Evolutionary conservation across 2,329 filamentous ascomycete species (phyloP).

Genomic region (Biscogniauxia mediterranea): DNA sequence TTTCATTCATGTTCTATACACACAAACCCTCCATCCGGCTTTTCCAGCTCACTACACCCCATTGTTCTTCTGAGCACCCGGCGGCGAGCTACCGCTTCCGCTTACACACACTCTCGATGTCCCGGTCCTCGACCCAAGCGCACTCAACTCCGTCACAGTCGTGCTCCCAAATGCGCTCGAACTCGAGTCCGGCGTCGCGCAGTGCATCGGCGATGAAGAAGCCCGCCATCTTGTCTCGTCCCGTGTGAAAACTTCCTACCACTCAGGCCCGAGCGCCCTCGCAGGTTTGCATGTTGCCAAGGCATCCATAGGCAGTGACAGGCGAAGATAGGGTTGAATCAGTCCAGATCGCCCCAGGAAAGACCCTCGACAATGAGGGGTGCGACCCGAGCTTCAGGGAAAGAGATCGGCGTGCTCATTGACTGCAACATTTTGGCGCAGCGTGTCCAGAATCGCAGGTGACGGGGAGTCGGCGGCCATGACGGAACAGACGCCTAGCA

Average conservation of each 20-base stretch:
- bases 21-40: neutral
- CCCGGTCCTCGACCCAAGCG: slow-evolving; percentile 59
- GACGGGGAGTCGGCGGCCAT: slow-evolving; percentile 69
- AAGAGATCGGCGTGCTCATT: slow-evolving; percentile 42
- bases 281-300: slow-evolving; percentile 66
- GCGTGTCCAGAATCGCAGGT: slow-evolving; percentile 54
- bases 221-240: slow-evolving; percentile 59
- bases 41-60: neutral
- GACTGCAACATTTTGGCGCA: slow-evolving; percentile 54
- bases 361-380: slow-evolving; percentile 56
- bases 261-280: slow-evolving; percentile 60
- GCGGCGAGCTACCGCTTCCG: slow-evolving; percentile 72
- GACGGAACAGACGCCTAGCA: slow-evolving; percentile 50
- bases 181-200: slow-evolving; percentile 49
- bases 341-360: slow-evolving; percentile 24
- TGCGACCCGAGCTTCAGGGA: slow-evolving; percentile 4
- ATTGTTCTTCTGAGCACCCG: slow-evolving; percentile 46
- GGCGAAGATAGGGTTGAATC: slow-evolving; percentile 63
- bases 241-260: slow-evolving; percentile 72
- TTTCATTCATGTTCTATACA: no score
- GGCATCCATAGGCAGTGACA: slow-evolving; percentile 78
- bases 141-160: slow-evolving; percentile 63
- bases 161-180: slow-evolving; percentile 67
- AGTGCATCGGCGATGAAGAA: slow-evolving; percentile 59
- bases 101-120: slow-evolving; percentile 57